Percentiles rank a stretch among this genome's conserved stretches.
Conservation (phyloP, 306 rosid species). For the Trifolium subterraneum region DNA sequence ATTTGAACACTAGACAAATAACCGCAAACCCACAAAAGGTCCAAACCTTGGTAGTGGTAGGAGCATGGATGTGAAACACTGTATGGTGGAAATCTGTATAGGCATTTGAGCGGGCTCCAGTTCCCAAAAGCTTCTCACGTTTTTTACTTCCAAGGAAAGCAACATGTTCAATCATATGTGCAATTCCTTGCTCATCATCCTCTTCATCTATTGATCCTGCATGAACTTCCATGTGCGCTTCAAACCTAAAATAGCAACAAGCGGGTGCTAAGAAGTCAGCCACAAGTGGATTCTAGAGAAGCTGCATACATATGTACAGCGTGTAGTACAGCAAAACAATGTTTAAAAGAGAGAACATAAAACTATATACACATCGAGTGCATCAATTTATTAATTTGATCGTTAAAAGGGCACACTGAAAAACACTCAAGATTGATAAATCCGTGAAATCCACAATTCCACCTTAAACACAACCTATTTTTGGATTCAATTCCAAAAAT, state of each 20-base stretch:
- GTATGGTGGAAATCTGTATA: constrained; percentile 99
- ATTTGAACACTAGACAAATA: constrained; percentile 38
- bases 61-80: constrained; percentile 98
- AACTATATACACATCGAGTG: neutral
- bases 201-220: constrained; percentile 96
- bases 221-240: constrained; percentile 99
- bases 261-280: constrained; percentile 26
- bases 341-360: constrained; percentile 9
- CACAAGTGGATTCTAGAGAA: constrained; percentile 34
- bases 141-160: constrained; percentile 99
- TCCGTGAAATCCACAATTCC: constrained; percentile 7
- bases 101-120: constrained; percentile 99
- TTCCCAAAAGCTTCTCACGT: constrained; percentile 97
- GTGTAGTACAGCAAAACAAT: constrained; percentile 27
- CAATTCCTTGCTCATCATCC: constrained; percentile 97
- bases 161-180: constrained; percentile 99
- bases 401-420: neutral
- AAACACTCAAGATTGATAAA: neutral
- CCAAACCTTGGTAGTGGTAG: constrained; percentile 82
- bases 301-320: neutral
- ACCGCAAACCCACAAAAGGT: constrained; percentile 26
- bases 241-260: constrained; percentile 72
- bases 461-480: constrained; percentile 10
- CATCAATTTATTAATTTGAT: neutral
- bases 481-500: constrained; percentile 18